Percentiles rank a stretch among this genome's conserved stretches.
phyloP scores from a whole-genome alignment of 768 basidiomycete species.

The Russula sp. region DNA sequence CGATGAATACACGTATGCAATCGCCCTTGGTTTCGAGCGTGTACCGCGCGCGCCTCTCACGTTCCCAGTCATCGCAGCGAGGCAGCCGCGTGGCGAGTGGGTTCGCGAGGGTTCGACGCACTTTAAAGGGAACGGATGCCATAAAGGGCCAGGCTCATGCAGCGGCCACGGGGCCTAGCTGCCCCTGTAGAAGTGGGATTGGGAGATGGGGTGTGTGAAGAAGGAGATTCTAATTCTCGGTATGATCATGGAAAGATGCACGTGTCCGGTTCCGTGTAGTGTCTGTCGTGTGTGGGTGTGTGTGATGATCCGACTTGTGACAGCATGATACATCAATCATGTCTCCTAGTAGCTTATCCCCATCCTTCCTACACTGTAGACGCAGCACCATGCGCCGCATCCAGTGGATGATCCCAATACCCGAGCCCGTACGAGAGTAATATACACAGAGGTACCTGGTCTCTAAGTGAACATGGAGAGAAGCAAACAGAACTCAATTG shows the following conservation, averaged over 20 bases:
- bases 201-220: neutral
- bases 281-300: neutral
- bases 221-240: neutral
- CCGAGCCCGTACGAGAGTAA: neutral
- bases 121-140: neutral
- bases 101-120: neutral
- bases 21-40: neutral
- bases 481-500: neutral
- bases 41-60: neutral
- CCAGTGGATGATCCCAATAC: neutral
- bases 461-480: neutral
- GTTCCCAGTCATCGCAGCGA: slow-evolving; percentile 9
- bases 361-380: neutral
- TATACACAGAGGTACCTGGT: slow-evolving; percentile 5
- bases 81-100: slow-evolving; percentile 12
- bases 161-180: neutral
- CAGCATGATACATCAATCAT: slow-evolving; percentile 11
- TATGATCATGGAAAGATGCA: neutral
- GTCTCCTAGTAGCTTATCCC: neutral
- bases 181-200: neutral
- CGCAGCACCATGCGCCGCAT: neutral
- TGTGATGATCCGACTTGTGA: neutral
- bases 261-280: neutral
- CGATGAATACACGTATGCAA: neutral
- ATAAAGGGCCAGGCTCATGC: neutral